Evolutionary conservation across 2,329 filamentous ascomycete genomes (phyloP), one percentile per base, ranked within the genome.

Genomic region (Bimuria novae-zelandiae): DNA sequence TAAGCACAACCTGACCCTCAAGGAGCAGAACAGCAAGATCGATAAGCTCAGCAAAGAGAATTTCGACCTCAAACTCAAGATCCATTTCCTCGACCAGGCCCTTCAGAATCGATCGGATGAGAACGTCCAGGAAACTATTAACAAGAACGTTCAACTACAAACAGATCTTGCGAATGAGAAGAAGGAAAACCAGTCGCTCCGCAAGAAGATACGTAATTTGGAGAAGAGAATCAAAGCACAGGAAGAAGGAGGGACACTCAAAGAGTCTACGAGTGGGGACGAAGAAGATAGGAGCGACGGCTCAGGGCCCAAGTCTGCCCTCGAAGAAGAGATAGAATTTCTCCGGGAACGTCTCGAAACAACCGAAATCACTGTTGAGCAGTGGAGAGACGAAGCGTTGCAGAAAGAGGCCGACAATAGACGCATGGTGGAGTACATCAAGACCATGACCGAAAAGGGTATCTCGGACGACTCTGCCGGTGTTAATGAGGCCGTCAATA

Each of bases 11-110:
- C 68, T 99, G 75, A 97, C 94, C 0, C 79, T 99, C 35, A 97
- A 97, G 73, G 94, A 99, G 75, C 94, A 99, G 75, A 96, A 93
- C 70, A 96, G 89, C 75, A 97, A 93, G 12, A 97, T 99, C 59
- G 94, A 99, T 74, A 87, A 92, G 54, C 82, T 97, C 2, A 95
- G 91, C 55, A 99, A 99, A 76, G 94, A 99, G 73, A 99, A 99
- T 40, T 99, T 97, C 70, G 91, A 91, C 21, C 81, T 99, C 49
- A 97, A 97, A 75, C 83, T 97, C 63, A 97, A 96, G 75, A 96
- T 97, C 48, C 92, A 97, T 81, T 99, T 97, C 69, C 82, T 99
- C 43, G 95, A 93, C 66, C 90, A 97, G 72, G 89, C 93, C 1
- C 79, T 99, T 17, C 92, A 96, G 74, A 94, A 93, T 69, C 84